Base-by-base conservation (phyloP, 139 green algal genomes). In the Chlamydomonas sphaeroides region DNA sequence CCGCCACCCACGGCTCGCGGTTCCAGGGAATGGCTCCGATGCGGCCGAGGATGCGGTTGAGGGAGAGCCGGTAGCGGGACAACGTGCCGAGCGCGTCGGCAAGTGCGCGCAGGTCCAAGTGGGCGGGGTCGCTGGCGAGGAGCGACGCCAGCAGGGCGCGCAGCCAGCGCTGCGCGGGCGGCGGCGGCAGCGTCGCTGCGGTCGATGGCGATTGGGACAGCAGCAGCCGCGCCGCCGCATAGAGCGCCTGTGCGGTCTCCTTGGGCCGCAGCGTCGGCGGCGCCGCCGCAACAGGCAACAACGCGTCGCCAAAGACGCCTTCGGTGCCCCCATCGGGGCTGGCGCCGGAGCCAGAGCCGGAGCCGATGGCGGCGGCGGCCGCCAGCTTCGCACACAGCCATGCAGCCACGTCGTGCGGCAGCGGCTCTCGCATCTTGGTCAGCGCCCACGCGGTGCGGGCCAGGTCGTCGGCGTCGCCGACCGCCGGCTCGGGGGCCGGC, bases 51-150 rank as follows among this genome's bases (percentile, higher is more conserved):
- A 32, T 21, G 56, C 38, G 15, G 38, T 28, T 59, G 72, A 82
- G 59, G 2, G 6, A 21, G 11, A 39, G 42, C 42, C 75, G 75
- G 62, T 51, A 65, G 42, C 75, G 75, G 11, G 75, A 82, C 39
- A 82, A 41, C 7, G 62, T 65, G 33, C 75, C 75, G 18, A 82
- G 75, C 1, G 26, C 75, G 32, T 82, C 75, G 0, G 75, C 75
- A 21, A 82, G 62, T 4, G 15, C 28, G 42, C 62, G 62, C 4
- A 18, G 25, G 33, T 82, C 75, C 23, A 82, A 41, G 15, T 30
- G 32, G 21, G 62, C 42, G 32, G 62, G 41, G 35, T 72, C 62
- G 41, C 11, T 28, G 6, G 14, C 11, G 15, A 82, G 75, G 2
- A n/a, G 45, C 3, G 23, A 28, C 26, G 42, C 41, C 61, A 72